Base-by-base conservation (phyloP, 1,284 basidiomycete species). In the Vanrija sp. region DNA sequence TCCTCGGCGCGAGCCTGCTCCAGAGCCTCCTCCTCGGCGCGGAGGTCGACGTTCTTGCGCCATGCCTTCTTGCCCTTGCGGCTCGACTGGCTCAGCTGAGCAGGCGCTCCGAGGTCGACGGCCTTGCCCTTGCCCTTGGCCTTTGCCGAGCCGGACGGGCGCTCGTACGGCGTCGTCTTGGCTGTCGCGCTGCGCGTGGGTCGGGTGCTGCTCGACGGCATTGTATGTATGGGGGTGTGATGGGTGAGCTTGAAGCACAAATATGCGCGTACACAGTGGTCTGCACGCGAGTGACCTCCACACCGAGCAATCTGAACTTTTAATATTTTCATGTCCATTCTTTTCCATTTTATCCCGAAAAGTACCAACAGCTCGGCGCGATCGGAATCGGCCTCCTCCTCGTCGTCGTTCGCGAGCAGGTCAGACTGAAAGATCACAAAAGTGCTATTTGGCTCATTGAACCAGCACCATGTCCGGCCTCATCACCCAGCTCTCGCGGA, bases 41-140 rank as follows among this genome's bases (percentile, higher is more conserved):
- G 82, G 42, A 93, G 81, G 70, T 93, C 84, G 49, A 93, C 84
- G 73, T 95, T 89, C 78, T 96, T 96, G 66, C 93, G 78, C 93
- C 93, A 96, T 50, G 91, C 85, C 56, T 84, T 84, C 76, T 95
- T 96, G 46, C 90, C 88, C 73, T 92, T 96, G 53, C 92, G 79
- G 61, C 86, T 89, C 0, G 83, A 75, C 70, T 94, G 90, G 12
- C 77, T 79, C 45, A 80, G 81, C 63, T 87, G 85, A 1, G 86
- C 79, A 0, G 88, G 88, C 4, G 86, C 87, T 19, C 77, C 77
- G 24, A 66, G 45, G 45, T 64, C 53, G 24, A 47, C 16, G 6
- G 63, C 56, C 31, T 57, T 63, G 19, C 47, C 55, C 45, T 62
- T 66, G 18, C 55, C 59, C 35, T 61, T 64, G 20, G 46, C 56